phyloP scores from a whole-genome alignment of 2,329 filamentous ascomycete genomes.

The Fusarium oxysporum region DNA sequence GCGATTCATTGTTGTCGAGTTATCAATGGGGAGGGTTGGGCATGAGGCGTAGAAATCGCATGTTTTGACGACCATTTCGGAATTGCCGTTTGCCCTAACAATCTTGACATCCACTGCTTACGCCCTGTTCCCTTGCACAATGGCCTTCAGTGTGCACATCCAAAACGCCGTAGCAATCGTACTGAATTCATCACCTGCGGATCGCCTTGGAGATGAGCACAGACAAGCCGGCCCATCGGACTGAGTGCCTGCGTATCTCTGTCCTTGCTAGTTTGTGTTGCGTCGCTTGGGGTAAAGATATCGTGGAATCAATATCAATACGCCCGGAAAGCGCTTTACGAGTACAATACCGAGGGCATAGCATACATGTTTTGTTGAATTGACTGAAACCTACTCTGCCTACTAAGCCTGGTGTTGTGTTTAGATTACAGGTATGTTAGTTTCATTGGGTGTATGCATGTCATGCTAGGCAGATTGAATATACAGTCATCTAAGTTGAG shows the following conservation, averaged over 20 bases:
- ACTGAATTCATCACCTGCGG: not conserved
- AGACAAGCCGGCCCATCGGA: slow-evolving; percentile 25
- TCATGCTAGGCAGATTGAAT: not conserved
- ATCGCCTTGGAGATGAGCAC: slow-evolving; percentile 22
- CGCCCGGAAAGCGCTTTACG: not conserved
- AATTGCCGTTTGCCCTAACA: not conserved
- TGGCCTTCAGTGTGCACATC: not conserved
- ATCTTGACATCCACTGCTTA: not conserved
- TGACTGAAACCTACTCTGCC: not conserved
- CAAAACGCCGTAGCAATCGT: not conserved
- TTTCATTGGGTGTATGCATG: not conserved
- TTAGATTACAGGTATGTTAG: slow-evolving; percentile 4
- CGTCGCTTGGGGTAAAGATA: not conserved
- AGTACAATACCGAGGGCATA: not conserved
- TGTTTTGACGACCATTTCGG: slow-evolving; percentile 8
- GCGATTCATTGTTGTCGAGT: slow-evolving; percentile 20
- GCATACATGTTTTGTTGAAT: not conserved
- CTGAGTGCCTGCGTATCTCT: slow-evolving; percentile 15
- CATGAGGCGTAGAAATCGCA: slow-evolving; percentile 8
- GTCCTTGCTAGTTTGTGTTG: slow-evolving; percentile 14
- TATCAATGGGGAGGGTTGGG: not conserved
- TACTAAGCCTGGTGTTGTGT: not conserved
- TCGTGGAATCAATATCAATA: not conserved
- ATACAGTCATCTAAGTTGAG: not conserved
- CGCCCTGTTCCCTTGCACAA: not conserved